A percentile compares a stretch with the other conserved stretches of the same genome.
Evolutionary conservation across 1,139 yeast genomes (phyloP).

Genomic region (Candida pseudoviswanathii): DNA sequence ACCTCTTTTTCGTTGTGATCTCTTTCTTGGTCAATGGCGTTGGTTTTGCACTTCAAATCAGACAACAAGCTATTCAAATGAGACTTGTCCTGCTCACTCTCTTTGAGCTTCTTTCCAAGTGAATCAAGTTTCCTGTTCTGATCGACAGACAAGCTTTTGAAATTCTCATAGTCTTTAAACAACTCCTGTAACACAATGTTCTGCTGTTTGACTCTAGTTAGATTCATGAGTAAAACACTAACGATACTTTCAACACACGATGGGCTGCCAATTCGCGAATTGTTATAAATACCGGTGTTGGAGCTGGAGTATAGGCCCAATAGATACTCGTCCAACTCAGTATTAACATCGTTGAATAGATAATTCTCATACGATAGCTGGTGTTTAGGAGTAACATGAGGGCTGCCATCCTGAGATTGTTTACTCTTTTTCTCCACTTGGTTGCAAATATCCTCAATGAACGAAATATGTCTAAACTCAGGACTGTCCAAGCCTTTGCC

Average conservation of each 20-base stretch:
- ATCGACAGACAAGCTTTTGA: slow-evolving; percentile 23
- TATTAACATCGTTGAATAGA: slow-evolving; percentile 75
- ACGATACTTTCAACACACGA: slow-evolving; percentile 49
- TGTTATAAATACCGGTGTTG: slow-evolving; percentile 63
- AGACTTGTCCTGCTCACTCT: slow-evolving; percentile 21
- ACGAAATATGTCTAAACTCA: slow-evolving; percentile 46
- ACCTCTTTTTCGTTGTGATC: not conserved
- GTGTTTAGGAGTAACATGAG: slow-evolving; percentile 6
- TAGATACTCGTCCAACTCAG: slow-evolving; percentile 61
- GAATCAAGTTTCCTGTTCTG: slow-evolving; percentile 19
- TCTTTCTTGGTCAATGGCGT: slow-evolving; percentile 4
- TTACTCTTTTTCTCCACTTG: slow-evolving; percentile 12
- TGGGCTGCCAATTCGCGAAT: slow-evolving; percentile 60
- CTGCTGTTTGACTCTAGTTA: slow-evolving; percentile 41
- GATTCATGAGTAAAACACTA: slow-evolving; percentile 28
- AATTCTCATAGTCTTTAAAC: slow-evolving; percentile 30
- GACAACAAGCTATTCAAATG: slow-evolving; percentile 29
- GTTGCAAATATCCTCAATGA: slow-evolving; percentile 41
- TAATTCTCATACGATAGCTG: slow-evolving; percentile 61
- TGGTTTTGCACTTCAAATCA: slow-evolving; percentile 40
- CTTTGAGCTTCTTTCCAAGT: slow-evolving; percentile 21
- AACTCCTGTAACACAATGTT: slow-evolving; percentile 33
- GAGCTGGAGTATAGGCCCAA: slow-evolving; percentile 57
- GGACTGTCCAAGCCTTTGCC: slow-evolving; percentile 18
- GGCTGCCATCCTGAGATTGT: slow-evolving; percentile 7